phyloP scores from a whole-genome alignment of 176 grass and related monocot genomes.

The Metroxylon sagu region DNA sequence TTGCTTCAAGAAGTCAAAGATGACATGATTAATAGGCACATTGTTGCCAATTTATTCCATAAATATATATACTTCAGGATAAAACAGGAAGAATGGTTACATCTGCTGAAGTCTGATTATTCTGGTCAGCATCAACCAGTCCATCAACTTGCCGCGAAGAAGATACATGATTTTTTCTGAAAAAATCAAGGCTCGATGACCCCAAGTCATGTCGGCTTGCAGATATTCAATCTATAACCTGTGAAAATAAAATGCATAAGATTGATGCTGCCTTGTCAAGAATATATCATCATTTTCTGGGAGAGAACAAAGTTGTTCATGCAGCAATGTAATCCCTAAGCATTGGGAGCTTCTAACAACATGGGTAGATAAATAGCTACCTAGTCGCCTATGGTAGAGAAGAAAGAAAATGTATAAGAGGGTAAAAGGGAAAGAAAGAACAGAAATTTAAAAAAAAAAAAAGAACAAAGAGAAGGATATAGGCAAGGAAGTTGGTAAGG shows the following conservation, averaged over 20 bases:
- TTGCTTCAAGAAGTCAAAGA: conserved; percentile 7
- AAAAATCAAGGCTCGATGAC: conserved; percentile 71
- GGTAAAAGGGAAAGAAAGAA: too few relatives aligned
- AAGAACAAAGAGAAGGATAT: too few relatives aligned
- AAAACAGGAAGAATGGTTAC: not conserved
- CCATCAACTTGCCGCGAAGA: conserved; percentile 85
- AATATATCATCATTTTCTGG: too few relatives aligned
- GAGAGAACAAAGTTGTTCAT: too few relatives aligned
- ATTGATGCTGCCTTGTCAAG: too few relatives aligned
- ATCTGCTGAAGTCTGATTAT: conserved; percentile 21
- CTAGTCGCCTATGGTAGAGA: too few relatives aligned
- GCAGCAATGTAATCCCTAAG: too few relatives aligned
- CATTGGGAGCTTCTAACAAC: too few relatives aligned
- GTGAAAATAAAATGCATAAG: conserved; percentile 10
- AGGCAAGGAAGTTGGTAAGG: too few relatives aligned
- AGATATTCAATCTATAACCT: conserved; percentile 69
- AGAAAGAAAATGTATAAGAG: too few relatives aligned
- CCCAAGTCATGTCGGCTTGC: conserved; percentile 51
- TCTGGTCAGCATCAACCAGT: conserved; percentile 21
- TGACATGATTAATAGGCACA: not conserved
- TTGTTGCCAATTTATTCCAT: not conserved
- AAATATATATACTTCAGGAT: not conserved
- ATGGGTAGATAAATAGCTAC: too few relatives aligned
- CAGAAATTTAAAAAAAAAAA: too few relatives aligned
- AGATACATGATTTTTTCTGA: conserved; percentile 52